Evolutionary conservation across 139 green algal species (phyloP), one percentile per base, ranked within the genome.

Genomic region (Trebouxia sp.): DNA sequence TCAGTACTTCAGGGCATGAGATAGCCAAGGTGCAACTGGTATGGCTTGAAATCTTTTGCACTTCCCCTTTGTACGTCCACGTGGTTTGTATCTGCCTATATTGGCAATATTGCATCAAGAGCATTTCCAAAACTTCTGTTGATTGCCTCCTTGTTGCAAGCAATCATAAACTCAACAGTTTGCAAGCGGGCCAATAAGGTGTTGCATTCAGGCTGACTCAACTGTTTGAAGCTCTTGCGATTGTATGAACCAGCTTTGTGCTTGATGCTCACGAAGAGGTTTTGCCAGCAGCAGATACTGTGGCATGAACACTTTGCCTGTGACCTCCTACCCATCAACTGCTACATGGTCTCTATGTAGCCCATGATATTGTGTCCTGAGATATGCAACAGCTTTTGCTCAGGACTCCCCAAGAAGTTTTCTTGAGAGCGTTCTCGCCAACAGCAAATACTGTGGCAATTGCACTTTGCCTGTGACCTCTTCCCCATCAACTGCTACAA

Each of bases 201-300:
- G n/a, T n/a, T n/a, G n/a, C n/a, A n/a, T n/a, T n/a, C n/a, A n/a
- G n/a, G n/a, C n/a, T n/a, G n/a, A n/a, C n/a, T n/a, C n/a, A n/a
- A n/a, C n/a, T n/a, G n/a, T n/a, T n/a, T n/a, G n/a, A n/a, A n/a
- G n/a, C n/a, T n/a, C n/a, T n/a, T n/a, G n/a, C n/a, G n/a, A n/a
- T n/a, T n/a, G n/a, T n/a, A n/a, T n/a, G n/a, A n/a, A n/a, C n/a
- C n/a, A n/a, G n/a, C n/a, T n/a, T n/a, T n/a, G n/a, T n/a, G n/a
- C n/a, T n/a, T n/a, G n/a, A n/a, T n/a, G n/a, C n/a, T n/a, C n/a
- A n/a, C n/a, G n/a, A n/a, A 87, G 48, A n/a, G 83, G 47, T 4
- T 77, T 26, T 22, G 90, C 79, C 45, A 98, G 90, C 38, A 95
- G 76, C 28, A 97, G 88, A 82, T 94, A 94, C 81, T 96, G 89